Conservation (phyloP, 2,329 filamentous ascomycete species). For the Saccharata proteae region DNA sequence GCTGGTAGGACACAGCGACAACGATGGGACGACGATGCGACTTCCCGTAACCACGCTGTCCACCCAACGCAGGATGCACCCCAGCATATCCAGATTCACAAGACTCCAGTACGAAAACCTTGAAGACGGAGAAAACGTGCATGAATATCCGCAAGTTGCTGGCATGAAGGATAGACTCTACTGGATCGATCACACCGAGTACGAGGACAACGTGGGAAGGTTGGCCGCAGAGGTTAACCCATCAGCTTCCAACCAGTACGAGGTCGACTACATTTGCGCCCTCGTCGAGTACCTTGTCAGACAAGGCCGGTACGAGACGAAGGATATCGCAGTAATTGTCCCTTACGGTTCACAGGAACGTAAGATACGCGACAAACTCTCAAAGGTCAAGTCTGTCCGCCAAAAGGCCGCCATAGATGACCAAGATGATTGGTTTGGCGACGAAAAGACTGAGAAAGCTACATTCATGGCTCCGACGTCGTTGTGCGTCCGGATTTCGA, state of each 20-base stretch:
- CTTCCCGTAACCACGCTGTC: conserved; percentile 26
- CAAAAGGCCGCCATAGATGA: too few relatives aligned
- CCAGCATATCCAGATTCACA: conserved; percentile 47
- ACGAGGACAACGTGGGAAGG: conserved; percentile 34
- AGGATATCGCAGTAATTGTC: conserved; percentile 59
- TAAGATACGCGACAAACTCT: neutral
- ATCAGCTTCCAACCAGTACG: conserved; percentile 44
- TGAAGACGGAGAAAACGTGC: conserved; percentile 35
- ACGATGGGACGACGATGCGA: conserved; percentile 1
- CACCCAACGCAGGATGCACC: conserved; percentile 54
- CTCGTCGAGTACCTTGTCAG: conserved; percentile 53
- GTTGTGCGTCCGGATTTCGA: conserved; percentile 34
- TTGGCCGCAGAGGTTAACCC: neutral
- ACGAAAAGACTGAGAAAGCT: too few relatives aligned
- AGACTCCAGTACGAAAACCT: conserved; percentile 45
- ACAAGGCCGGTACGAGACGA: conserved; percentile 47
- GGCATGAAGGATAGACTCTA: conserved; percentile 45
- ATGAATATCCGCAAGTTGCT: conserved; percentile 34
- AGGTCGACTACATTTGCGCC: conserved; percentile 50
- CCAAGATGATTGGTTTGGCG: too few relatives aligned
- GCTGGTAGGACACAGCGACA: conserved; percentile 26
- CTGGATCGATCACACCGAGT: conserved; percentile 48
- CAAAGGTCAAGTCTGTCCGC: neutral
- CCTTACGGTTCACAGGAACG: conserved; percentile 34
- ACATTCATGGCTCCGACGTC: too few relatives aligned